A percentile compares a stretch with the other conserved stretches of the same genome.
Evolutionary conservation across 148 eudicot species (phyloP).

Genomic region (Spergularia bocconei): DNA sequence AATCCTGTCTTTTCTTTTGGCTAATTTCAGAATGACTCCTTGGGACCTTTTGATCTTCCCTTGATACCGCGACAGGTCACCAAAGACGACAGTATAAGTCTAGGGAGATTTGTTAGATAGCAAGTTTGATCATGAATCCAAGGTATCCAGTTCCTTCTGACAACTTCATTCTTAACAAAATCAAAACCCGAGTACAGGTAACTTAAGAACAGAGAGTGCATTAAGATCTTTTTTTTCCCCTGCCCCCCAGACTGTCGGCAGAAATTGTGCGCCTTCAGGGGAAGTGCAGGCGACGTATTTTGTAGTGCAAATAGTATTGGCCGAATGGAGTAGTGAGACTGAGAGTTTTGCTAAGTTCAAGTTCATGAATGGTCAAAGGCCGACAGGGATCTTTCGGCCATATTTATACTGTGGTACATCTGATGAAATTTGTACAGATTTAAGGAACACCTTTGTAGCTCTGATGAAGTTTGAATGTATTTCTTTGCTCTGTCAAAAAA

Average conservation of each 20-base stretch:
- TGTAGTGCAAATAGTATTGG: no score
- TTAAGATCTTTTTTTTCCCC: no score
- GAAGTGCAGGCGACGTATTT: no score
- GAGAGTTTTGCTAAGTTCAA: not conserved
- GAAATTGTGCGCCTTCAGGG: no score
- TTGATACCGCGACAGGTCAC: constrained; percentile 29
- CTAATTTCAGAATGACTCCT: constrained; percentile 53
- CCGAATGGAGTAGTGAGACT: not conserved
- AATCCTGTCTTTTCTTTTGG: not conserved
- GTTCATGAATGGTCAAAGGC: not conserved
- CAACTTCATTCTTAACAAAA: no score
- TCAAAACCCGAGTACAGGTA: no score
- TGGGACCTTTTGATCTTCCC: constrained; percentile 61
- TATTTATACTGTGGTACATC: not conserved
- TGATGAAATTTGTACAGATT: no score
- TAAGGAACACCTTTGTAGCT: no score
- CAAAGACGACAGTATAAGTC: constrained; percentile 37
- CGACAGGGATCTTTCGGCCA: not conserved
- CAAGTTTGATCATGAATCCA: constrained; percentile 13
- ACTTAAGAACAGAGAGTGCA: not conserved
- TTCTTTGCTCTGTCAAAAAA: no score
- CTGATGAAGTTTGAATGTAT: no score
- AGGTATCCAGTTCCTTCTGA: not conserved
- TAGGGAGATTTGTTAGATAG: constrained; percentile 38
- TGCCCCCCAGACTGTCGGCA: no score